phyloP scores from a whole-genome alignment of 2,329 filamentous ascomycete species.

The Fusarium sp. region DNA sequence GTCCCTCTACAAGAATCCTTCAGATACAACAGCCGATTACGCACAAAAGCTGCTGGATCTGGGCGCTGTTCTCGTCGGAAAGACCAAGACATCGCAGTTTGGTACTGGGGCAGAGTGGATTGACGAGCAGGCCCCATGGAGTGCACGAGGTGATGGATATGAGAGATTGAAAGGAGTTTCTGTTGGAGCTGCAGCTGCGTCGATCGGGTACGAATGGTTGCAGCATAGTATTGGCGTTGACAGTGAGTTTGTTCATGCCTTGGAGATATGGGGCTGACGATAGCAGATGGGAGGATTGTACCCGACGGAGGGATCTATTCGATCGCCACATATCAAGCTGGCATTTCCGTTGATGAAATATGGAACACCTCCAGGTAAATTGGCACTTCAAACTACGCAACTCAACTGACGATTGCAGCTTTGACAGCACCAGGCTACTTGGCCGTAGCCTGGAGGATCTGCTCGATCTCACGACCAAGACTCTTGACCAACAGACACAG shows the following conservation, averaged over 20 bases:
- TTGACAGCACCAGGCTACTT: slow-evolving; percentile 38
- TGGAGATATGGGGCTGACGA: slow-evolving; percentile 25
- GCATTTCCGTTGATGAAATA: slow-evolving; percentile 23
- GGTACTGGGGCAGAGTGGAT: slow-evolving; percentile 57
- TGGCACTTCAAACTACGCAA: neutral
- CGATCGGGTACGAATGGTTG: slow-evolving; percentile 57
- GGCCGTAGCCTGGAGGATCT: slow-evolving; percentile 44
- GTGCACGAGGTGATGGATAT: slow-evolving; percentile 61
- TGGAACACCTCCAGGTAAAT: slow-evolving; percentile 38
- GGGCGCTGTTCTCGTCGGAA: slow-evolving; percentile 68
- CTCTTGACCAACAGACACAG: neutral
- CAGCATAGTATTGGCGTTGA: slow-evolving; percentile 52
- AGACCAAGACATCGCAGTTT: slow-evolving; percentile 64
- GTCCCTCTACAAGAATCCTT: slow-evolving; percentile 59
- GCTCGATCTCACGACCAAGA: slow-evolving; percentile 24
- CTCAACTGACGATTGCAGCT: slow-evolving; percentile 23
- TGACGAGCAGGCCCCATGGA: slow-evolving; percentile 56
- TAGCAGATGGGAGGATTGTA: slow-evolving; percentile 35
- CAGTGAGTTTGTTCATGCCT: slow-evolving; percentile 41
- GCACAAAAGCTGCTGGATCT: slow-evolving; percentile 68
- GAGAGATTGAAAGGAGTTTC: slow-evolving; percentile 50
- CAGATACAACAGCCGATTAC: no score
- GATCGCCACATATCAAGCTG: slow-evolving; percentile 36
- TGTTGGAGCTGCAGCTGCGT: slow-evolving; percentile 52
- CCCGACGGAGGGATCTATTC: slow-evolving; percentile 48